phyloP scores from a whole-genome alignment of 176 grass and related monocot species.

The Carex pumila region DNA sequence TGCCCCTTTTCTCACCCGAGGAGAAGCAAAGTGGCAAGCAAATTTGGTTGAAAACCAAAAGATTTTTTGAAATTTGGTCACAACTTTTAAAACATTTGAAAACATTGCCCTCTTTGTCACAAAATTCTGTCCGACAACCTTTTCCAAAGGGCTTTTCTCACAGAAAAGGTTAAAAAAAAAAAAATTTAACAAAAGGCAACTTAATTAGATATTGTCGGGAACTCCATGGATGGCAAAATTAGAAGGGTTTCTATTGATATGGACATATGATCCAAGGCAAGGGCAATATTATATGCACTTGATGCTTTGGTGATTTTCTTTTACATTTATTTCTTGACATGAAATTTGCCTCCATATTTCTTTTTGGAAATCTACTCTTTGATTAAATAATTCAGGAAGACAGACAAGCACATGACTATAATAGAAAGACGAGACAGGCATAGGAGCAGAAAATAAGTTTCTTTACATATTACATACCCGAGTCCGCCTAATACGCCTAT shows the following conservation, averaged over 20 bases:
- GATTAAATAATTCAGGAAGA: too few relatives aligned
- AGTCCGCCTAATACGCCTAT: too few relatives aligned
- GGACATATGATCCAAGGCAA: background rate
- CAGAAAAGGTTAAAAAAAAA: background rate
- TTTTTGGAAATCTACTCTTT: too few relatives aligned
- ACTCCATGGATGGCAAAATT: too few relatives aligned
- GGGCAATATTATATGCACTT: background rate
- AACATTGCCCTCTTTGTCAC: background rate
- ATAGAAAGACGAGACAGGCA: too few relatives aligned
- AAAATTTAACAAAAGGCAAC: background rate
- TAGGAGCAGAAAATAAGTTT: background rate
- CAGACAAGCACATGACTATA: too few relatives aligned
- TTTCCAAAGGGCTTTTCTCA: background rate
- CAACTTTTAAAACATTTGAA: background rate
- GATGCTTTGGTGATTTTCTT: background rate
- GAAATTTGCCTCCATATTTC: background rate
- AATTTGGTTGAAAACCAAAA: background rate
- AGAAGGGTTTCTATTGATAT: background rate
- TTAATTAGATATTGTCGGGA: background rate
- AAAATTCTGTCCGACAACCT: background rate
- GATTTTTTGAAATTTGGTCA: background rate
- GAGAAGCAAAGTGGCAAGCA: background rate
- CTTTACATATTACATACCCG: background rate
- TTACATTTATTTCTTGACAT: background rate
- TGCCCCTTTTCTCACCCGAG: background rate